phyloP scores from a whole-genome alignment of 768 basidiomycete genomes.

The Lactarius quietus region DNA sequence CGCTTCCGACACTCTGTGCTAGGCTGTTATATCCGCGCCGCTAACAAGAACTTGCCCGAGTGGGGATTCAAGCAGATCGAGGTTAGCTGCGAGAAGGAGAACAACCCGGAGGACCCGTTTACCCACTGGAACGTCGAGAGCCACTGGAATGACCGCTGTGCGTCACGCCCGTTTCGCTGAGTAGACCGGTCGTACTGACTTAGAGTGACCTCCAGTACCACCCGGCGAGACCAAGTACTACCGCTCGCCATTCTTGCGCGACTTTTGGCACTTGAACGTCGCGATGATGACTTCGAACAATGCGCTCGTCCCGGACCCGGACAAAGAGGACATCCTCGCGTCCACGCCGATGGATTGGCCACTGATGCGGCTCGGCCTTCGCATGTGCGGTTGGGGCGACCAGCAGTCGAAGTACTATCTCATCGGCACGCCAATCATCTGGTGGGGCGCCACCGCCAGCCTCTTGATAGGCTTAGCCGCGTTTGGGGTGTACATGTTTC shows the following conservation, averaged over 20 bases:
- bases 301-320: constrained; percentile 93
- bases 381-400: constrained; percentile 98
- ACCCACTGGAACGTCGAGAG: constrained; percentile 99
- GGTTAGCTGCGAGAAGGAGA: constrained; percentile 89
- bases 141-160: constrained; percentile 93
- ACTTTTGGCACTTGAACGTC: constrained; percentile 99
- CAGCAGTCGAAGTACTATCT: constrained; percentile 88
- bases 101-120: constrained; percentile 72
- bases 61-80: constrained; percentile 99
- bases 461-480: constrained; percentile 51
- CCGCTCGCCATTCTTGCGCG: constrained; percentile 87
- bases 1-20: constrained; percentile 73
- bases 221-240: constrained; percentile 79
- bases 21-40: constrained; percentile 88
- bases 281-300: constrained; percentile 99
- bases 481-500: constrained; percentile 67
- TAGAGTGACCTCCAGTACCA: constrained; percentile 43
- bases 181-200: not conserved
- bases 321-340: constrained; percentile 97
- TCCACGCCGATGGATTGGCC: constrained; percentile 95
- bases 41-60: constrained; percentile 85
- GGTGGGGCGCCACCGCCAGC: constrained; percentile 79
- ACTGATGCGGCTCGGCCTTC: constrained; percentile 78
- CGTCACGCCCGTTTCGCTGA: constrained; percentile 35
- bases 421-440: constrained; percentile 86